phyloP scores from a whole-genome alignment of 2,329 filamentous ascomycete species.

The Metarhizium sp. region DNA sequence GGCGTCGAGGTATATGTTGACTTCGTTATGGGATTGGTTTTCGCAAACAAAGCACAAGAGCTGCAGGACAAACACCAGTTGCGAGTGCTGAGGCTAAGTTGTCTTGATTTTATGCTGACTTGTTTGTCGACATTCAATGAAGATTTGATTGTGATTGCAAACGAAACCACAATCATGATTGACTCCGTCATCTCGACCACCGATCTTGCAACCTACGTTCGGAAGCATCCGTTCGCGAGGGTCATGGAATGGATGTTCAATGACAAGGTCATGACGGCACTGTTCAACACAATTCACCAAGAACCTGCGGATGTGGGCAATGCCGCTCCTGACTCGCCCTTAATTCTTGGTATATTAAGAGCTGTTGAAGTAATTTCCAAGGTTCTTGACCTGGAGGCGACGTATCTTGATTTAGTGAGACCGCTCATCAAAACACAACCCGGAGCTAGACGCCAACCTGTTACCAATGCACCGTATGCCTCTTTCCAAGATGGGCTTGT shows the following conservation, averaged over 20 bases:
- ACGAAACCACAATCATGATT: slow-evolving; percentile 64
- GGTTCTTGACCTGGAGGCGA: slow-evolving; percentile 79
- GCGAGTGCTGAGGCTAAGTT: slow-evolving; percentile 66
- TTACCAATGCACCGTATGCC: slow-evolving; percentile 62
- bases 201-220: slow-evolving; percentile 70
- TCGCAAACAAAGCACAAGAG: slow-evolving; percentile 57
- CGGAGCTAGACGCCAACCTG: slow-evolving; percentile 46
- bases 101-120: slow-evolving; percentile 71
- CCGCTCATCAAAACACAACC: slow-evolving; percentile 63
- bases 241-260: slow-evolving; percentile 99
- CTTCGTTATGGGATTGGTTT: slow-evolving; percentile 73
- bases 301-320: slow-evolving; percentile 63
- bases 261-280: slow-evolving; percentile 69
- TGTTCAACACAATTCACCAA: slow-evolving; percentile 74
- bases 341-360: slow-evolving; percentile 69
- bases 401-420: slow-evolving; percentile 81
- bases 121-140: slow-evolving; percentile 89
- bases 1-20: slow-evolving; percentile 92
- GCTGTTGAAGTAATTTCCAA: slow-evolving; percentile 78
- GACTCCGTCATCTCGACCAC: slow-evolving; percentile 67
- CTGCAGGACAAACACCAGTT: slow-evolving; percentile 58
- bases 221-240: slow-evolving; percentile 83
- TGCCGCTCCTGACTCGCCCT: slow-evolving; percentile 66
- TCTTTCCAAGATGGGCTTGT: slow-evolving; percentile 89
- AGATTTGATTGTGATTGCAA: slow-evolving; percentile 77